These are phyloP conservation scores for Pythium folliculosum DNA, from an alignment of 352 stramenopile species.

Conservation along the genomic window DNA sequence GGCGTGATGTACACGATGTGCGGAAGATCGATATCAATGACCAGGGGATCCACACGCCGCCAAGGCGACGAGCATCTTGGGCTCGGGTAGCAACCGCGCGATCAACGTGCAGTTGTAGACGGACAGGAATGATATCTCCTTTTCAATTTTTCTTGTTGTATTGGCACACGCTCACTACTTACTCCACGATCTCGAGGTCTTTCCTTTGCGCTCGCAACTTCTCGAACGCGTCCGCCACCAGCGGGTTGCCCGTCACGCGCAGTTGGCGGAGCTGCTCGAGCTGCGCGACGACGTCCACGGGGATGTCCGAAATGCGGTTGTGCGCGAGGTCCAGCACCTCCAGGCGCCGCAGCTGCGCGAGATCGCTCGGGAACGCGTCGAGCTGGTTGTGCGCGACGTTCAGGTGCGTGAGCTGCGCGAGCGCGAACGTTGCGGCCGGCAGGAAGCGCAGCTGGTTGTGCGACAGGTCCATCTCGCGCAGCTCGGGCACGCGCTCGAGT, in stretches of 20 bases:
- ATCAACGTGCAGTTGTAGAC: no score
- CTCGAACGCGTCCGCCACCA: slow-evolving; percentile 28
- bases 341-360: slow-evolving; percentile 53
- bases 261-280: slow-evolving; percentile 43
- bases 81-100: slow-evolving; percentile 41
- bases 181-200: slow-evolving; percentile 35
- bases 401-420: slow-evolving; percentile 56
- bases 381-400: slow-evolving; percentile 74
- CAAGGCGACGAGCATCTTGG: slow-evolving; percentile 32
- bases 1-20: slow-evolving; percentile 86
- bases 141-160: not conserved
- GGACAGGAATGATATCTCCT: no score
- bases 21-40: slow-evolving; percentile 85
- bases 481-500: slow-evolving; percentile 67
- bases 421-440: slow-evolving; percentile 76
- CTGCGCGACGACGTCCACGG: slow-evolving; percentile 41
- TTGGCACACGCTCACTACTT: not conserved
- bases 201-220: slow-evolving; percentile 32
- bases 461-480: slow-evolving; percentile 73
- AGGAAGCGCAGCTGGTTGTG: slow-evolving; percentile 76
- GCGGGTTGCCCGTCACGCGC: slow-evolving; percentile 48
- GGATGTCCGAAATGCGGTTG: slow-evolving; percentile 53
- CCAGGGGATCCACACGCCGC: slow-evolving; percentile 70
- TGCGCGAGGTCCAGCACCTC: slow-evolving; percentile 61
- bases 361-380: slow-evolving; percentile 39